Base-by-base conservation (phyloP, 495 filamentous ascomycete genomes). In the Lepraria neglecta region DNA sequence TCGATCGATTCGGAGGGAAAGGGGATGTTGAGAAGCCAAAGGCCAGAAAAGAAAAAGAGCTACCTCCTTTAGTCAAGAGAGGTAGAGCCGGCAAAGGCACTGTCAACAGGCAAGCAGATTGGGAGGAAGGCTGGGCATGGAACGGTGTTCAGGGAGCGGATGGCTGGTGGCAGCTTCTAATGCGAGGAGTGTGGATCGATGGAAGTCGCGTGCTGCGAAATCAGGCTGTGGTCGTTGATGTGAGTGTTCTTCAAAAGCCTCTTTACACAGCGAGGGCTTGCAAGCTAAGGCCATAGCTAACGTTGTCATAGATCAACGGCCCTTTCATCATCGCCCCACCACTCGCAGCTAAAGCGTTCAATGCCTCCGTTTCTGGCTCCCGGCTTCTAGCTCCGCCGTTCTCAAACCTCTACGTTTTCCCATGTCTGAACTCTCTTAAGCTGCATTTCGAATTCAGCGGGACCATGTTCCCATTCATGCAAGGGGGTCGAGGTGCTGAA, bases 281-380 rank as follows among this genome's bases (percentile, higher is more conserved):
- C 14, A 0, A 12, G 40, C 46, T 54, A 4, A 64, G 17, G 17
- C 4, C 17, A 35, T 15, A 2, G 44, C 12, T 54, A 15, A n/a
- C 9, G 3, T 35, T 12, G 0, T 35, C 21, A n/a, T 15, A 72
- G 70, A 57, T 74, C 48, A 70, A 69, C 48, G 68, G 63, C 10
- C 72, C 72, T 17, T 72, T 74, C 65, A 71, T 74, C n/a, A 68
- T 73, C 19, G 71, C 71, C 28, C 71, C 71, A 28, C 71, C 72
- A 46, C 56, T 65, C 19, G 72, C 72, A n/a, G 68, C 68, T 6
- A 69, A 71, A 51, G 60, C 64, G 1, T 70, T 74, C 64, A 73
- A 74, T 64, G 68, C 71, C 17, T 64, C 70, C 11, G 65, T 74
- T 4, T 66, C 71, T 15, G 72, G 72, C 31, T 69, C 68, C n/a